These are phyloP conservation scores for Entonaema liquescens DNA, from an alignment of 495 filamentous ascomycete genomes.

Conservation along the genomic window DNA sequence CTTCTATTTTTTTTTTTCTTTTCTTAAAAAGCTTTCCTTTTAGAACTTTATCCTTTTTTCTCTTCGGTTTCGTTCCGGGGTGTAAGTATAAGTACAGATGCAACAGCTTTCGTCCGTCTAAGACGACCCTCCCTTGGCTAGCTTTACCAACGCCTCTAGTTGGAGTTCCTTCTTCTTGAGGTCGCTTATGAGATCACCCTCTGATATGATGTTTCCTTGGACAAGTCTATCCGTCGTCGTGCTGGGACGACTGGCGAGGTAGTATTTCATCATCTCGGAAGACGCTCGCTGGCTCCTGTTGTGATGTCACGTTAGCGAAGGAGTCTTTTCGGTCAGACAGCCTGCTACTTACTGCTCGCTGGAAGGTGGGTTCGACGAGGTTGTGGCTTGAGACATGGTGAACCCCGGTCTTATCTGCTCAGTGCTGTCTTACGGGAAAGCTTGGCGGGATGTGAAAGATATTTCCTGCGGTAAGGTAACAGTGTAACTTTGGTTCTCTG, in stretches of 20 bases:
- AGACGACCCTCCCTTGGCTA: constrained; percentile 9
- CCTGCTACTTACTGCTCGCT: constrained; percentile 28
- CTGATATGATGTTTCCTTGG: constrained; percentile 29
- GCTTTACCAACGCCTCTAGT: constrained; percentile 27
- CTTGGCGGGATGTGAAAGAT: background rate
- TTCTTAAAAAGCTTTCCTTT: background rate
- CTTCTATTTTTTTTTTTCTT: background rate
- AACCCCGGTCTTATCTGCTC: background rate
- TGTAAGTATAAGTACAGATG: background rate
- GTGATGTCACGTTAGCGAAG: background rate
- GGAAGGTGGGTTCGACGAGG: constrained; percentile 12
- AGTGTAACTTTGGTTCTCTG: background rate
- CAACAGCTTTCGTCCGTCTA: background rate
- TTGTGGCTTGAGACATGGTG: constrained; percentile 28
- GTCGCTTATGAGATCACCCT: constrained; percentile 11
- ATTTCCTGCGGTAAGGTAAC: background rate
- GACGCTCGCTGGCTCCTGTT: constrained; percentile 1
- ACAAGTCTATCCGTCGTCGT: constrained; percentile 40
- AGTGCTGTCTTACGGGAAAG: background rate
- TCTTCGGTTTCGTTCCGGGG: background rate
- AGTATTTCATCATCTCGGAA: constrained; percentile 33
- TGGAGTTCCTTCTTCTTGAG: constrained; percentile 9
- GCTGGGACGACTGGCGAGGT: constrained; percentile 32
- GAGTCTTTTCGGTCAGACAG: background rate
- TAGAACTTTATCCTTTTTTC: no score